Percentiles rank a stretch among this genome's conserved stretches.
phyloP scores from a whole-genome alignment of 495 filamentous ascomycete species.

The Penicillium steckii region DNA sequence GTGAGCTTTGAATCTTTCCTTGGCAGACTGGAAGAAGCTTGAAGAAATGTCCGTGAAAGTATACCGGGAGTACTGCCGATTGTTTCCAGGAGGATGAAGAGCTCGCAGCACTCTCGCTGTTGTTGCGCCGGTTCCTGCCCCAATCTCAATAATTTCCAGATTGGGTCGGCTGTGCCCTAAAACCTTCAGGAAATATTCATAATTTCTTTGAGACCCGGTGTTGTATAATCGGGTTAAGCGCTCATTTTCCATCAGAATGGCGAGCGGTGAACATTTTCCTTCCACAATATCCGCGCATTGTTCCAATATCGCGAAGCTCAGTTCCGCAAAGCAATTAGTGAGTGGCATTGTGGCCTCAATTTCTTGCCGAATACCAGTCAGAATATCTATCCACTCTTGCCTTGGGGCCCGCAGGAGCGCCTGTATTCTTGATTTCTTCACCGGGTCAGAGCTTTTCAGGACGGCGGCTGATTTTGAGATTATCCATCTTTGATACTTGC shows the following conservation, averaged over 20 bases:
- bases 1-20: background rate
- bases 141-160: constrained; percentile 46
- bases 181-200: background rate
- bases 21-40: background rate
- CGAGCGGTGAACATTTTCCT: background rate
- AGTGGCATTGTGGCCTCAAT: too few species aligned
- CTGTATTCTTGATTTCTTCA: too few species aligned
- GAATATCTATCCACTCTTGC: too few species aligned
- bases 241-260: background rate
- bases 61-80: constrained; percentile 22
- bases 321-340: too few species aligned
- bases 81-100: constrained; percentile 6
- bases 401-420: too few species aligned
- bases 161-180: constrained; percentile 38
- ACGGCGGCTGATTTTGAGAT: too few species aligned
- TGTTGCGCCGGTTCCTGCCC: constrained; percentile 39
- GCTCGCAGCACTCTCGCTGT: constrained; percentile 8
- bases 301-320: background rate
- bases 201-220: too few species aligned
- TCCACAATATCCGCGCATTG: background rate
- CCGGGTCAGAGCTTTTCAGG: too few species aligned
- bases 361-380: too few species aligned
- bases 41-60: constrained; percentile 39
- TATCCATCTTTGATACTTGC: too few species aligned
- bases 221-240: too few species aligned